A percentile compares a stretch with the other conserved stretches of the same genome.
Conservation (phyloP, 805 yeast species). For the Ogataea siamensis region DNA sequence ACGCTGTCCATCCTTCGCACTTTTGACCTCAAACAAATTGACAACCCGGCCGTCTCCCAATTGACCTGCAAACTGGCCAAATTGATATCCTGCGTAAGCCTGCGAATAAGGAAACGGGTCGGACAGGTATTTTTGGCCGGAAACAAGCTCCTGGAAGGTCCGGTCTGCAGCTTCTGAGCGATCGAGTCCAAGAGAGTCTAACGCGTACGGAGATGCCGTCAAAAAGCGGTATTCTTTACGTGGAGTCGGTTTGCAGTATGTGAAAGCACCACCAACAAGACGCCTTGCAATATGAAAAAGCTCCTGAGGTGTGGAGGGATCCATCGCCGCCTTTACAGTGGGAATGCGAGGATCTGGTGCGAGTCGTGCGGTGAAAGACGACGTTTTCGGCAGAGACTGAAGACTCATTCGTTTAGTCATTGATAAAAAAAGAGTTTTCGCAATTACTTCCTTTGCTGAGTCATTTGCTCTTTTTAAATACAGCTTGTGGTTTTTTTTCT, state of each 20-base stretch:
- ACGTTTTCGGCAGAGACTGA: constrained; percentile 28
- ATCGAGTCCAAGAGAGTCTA: constrained; percentile 61
- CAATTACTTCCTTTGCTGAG: background rate
- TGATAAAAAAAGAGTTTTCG: background rate
- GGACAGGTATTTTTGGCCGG: constrained; percentile 52
- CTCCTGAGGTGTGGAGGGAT: constrained; percentile 29
- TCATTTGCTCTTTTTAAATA: constrained; percentile 1
- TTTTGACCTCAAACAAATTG: constrained; percentile 70
- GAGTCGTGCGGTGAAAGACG: constrained; percentile 28
- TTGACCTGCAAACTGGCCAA: constrained; percentile 96
- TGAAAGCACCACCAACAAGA: constrained; percentile 61
- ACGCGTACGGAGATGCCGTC: constrained; percentile 57
- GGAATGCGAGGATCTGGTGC: constrained; percentile 33
- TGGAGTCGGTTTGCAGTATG: constrained; percentile 68
- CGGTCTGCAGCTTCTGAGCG: constrained; percentile 25
- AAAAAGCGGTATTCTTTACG: constrained; percentile 54
- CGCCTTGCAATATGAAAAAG: constrained; percentile 51
- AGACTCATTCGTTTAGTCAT: constrained; percentile 18
- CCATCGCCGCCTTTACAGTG: constrained; percentile 26
- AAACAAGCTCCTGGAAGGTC: constrained; percentile 49
- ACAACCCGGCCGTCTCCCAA: constrained; percentile 93
- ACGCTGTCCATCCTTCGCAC: constrained; percentile 37
- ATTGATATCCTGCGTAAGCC: constrained; percentile 95
- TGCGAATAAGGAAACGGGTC: constrained; percentile 74
- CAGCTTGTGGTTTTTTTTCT: background rate